Conservation (phyloP, 2,329 filamentous ascomycete species). For the Mycosphaerella sp. region DNA sequence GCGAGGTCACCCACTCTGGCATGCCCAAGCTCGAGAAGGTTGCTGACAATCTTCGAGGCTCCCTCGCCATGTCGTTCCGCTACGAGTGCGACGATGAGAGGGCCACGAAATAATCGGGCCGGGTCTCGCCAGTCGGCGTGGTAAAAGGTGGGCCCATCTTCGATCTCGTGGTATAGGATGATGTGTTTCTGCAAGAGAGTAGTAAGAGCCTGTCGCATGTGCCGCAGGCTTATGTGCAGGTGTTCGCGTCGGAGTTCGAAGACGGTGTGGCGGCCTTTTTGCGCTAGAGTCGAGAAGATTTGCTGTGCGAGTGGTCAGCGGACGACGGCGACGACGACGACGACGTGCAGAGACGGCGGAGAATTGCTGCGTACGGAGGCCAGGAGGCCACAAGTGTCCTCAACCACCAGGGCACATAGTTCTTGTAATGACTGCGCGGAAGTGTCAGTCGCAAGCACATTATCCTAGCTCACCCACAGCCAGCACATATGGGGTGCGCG, state of each 20-base stretch:
- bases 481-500: not conserved
- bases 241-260: conserved; percentile 58
- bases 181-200: conserved; percentile 80
- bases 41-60: conserved; percentile 67
- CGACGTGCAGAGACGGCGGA: not conserved
- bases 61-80: conserved; percentile 67
- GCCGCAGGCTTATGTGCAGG: conserved; percentile 64
- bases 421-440: conserved; percentile 66
- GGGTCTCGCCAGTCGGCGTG: conserved; percentile 74
- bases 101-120: conserved; percentile 74
- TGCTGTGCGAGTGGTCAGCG: conserved; percentile 49
- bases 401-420: conserved; percentile 82
- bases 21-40: conserved; percentile 70
- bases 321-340: not conserved
- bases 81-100: conserved; percentile 72
- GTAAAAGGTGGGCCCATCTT: conserved; percentile 62
- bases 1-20: conserved; percentile 63
- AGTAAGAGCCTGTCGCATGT: conserved; percentile 73
- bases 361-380: conserved; percentile 63
- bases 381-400: conserved; percentile 85
- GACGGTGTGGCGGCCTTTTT: conserved; percentile 69
- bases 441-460: conserved; percentile 16
- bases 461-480: conserved; percentile 11
- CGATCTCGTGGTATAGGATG: conserved; percentile 41
- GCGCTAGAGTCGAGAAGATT: conserved; percentile 73